Evolutionary conservation across 768 basidiomycete genomes (phyloP).

Genomic region (Suillus ampliporus): DNA sequence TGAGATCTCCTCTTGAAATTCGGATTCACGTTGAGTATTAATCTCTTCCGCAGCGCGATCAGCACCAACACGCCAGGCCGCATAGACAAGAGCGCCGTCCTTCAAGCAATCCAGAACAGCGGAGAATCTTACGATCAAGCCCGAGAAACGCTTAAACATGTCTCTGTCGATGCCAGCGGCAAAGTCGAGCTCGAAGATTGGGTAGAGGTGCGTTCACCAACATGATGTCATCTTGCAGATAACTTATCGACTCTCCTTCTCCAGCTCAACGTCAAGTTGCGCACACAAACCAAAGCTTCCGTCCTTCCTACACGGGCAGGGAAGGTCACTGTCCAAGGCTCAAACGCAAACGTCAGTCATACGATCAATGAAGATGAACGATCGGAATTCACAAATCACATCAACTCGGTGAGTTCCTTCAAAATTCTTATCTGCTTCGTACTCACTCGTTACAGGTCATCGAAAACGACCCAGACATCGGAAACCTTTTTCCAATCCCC

Average conservation of each 20-base stretch:
- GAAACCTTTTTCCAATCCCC: slow-evolving; percentile 85
- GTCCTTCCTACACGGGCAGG: slow-evolving; percentile 73
- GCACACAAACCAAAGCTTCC: slow-evolving; percentile 49
- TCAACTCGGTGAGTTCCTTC: slow-evolving; percentile 78
- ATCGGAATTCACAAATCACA: slow-evolving; percentile 96
- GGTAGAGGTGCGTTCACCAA: slow-evolving; percentile 78
- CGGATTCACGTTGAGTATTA: slow-evolving; percentile 9
- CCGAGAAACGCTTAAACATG: slow-evolving; percentile 89
- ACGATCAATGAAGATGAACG: slow-evolving; percentile 98
- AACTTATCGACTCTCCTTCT: slow-evolving; percentile 17
- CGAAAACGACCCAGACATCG: slow-evolving; percentile 88
- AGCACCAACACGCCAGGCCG: slow-evolving; percentile 82
- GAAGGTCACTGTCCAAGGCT: slow-evolving; percentile 93
- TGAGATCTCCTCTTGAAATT: slow-evolving; percentile 22
- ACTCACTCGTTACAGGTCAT: slow-evolving; percentile 68
- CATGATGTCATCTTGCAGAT: slow-evolving; percentile 27
- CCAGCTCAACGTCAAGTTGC: slow-evolving; percentile 84
- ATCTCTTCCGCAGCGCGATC: slow-evolving; percentile 56
- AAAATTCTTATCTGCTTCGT: neutral
- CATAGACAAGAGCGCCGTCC: slow-evolving; percentile 79
- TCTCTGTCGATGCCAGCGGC: slow-evolving; percentile 93
- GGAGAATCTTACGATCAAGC: slow-evolving; percentile 93
- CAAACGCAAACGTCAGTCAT: slow-evolving; percentile 94
- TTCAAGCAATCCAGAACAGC: slow-evolving; percentile 76
- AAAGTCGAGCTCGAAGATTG: slow-evolving; percentile 98